Evolutionary conservation across 2,329 filamentous ascomycete species (phyloP), one percentile per base, ranked within the genome.

Genomic region (Pseudopyrenochaeta lycopersici): DNA sequence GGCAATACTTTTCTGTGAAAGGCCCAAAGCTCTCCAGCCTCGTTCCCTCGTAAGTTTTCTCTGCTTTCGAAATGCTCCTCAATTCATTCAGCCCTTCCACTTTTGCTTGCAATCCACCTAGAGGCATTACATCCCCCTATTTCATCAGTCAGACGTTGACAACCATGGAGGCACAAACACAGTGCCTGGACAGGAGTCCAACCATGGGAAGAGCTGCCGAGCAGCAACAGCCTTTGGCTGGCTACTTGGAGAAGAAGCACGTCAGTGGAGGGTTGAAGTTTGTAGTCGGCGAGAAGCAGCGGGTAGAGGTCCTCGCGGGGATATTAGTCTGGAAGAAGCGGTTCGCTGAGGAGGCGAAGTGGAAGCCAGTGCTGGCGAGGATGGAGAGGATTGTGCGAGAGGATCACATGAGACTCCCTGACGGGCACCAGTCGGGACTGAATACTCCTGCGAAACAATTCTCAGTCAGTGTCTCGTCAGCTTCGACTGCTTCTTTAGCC

Each of bases 191-290:
- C 32, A 35, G 21, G 21, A 27, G 23, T 27, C 23, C 23, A 4
- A 27, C 23, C 4, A 27, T 27, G 23, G 23, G 23, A 27, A 9
- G 23, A 27, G 23, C 23, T 10, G 33, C 32, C 33, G 23, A 51
- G 30, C 23, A 40, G 41, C 35, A 31, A 21, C 36, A 21, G 36
- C 17, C 20, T 10, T 17, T 17, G 20, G 35, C 17, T 17, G 15
- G 18, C 10, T 38, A 17, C 20, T 15, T 45, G 6, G 42, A 21
- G 18, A 60, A 60, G 17, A 36, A 54, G 41, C 54, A 68, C 30
- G 54, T 65, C 27, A 55, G 52, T 12, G 47, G 52, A 7, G 57
- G 58, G 17, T 51, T 66, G 7, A 65, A 64, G 20, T 40, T 51
- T 10, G 50, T 66, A 1, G 11, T 20, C 2, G 42, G 39, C 7